These are phyloP conservation scores for Cnidoscolus chayamansa DNA, from an alignment of 441 rosid genomes.

Conservation along the genomic window DNA sequence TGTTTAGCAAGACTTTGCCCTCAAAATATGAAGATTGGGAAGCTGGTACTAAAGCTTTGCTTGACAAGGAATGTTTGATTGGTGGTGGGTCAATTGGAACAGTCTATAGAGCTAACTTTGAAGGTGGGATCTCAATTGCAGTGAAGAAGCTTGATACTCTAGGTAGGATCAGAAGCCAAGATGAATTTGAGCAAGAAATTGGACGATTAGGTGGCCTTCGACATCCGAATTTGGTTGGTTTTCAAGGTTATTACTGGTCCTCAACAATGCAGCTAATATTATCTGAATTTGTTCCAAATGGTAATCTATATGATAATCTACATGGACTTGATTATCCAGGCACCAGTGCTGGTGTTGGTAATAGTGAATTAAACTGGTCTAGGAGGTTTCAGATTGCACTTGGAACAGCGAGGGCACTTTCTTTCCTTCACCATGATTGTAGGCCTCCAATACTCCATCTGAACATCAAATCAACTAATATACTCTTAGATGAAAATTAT, in stretches of 20 bases:
- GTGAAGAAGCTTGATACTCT: constrained; percentile 88
- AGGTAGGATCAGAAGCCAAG: constrained; percentile 85
- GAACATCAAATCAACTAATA: constrained; percentile 79
- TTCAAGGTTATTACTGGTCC: constrained; percentile 93
- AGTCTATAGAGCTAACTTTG: constrained; percentile 73
- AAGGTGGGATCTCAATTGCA: constrained; percentile 85
- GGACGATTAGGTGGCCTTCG: constrained; percentile 67
- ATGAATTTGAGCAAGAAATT: constrained; percentile 88
- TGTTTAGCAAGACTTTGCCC: constrained; percentile 87
- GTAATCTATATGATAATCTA: constrained; percentile 76
- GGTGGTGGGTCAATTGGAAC: constrained; percentile 84
- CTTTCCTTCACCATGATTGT: constrained; percentile 89
- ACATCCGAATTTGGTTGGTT: constrained; percentile 69
- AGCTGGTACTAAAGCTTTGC: constrained; percentile 82
- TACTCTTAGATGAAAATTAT: constrained; percentile 72
- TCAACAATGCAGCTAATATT: constrained; percentile 72
- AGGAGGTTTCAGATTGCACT: constrained; percentile 83
- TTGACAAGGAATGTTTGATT: constrained; percentile 77
- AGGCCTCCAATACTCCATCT: constrained; percentile 85
- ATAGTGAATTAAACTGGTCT: constrained; percentile 63
- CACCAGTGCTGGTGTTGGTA: constrained; percentile 62
- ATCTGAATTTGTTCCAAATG: constrained; percentile 65
- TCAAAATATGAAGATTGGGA: constrained; percentile 96
- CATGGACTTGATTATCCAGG: constrained; percentile 55
- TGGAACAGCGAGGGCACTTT: constrained; percentile 79